A percentile compares a stretch with the other conserved stretches of the same genome.
Conservation (phyloP, 2,329 filamentous ascomycete genomes). For the Mycosphaerelloides madeirae region DNA sequence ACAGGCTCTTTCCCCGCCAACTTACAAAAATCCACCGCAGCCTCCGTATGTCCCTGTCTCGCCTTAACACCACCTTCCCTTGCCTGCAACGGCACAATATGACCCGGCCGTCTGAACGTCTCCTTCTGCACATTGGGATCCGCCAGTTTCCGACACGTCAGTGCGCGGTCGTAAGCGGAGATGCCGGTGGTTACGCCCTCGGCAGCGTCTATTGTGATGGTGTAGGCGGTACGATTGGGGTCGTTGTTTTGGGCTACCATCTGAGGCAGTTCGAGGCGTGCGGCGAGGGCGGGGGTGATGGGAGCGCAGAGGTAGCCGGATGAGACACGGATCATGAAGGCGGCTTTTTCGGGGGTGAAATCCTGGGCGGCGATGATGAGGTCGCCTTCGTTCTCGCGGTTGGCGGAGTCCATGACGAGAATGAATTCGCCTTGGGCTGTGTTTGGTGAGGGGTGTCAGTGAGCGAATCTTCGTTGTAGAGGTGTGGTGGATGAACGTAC, state of each 20-base stretch:
- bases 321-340: conserved; percentile 89
- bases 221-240: conserved; percentile 88
- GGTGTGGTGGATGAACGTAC: conserved; percentile 21
- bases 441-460: background rate
- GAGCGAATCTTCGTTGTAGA: background rate
- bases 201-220: conserved; percentile 77
- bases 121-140: conserved; percentile 53
- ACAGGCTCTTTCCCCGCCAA: conserved; percentile 73
- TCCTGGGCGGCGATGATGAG: conserved; percentile 87
- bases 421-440: conserved; percentile 71
- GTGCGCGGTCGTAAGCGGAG: conserved; percentile 76
- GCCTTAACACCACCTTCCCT: conserved; percentile 74
- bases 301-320: conserved; percentile 89
- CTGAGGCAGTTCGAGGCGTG: conserved; percentile 71
- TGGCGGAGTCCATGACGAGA: conserved; percentile 85
- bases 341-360: conserved; percentile 84
- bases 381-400: conserved; percentile 96
- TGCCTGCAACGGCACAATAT: conserved; percentile 81
- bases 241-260: conserved; percentile 79
- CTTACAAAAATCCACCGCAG: conserved; percentile 82
- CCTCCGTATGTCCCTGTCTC: conserved; percentile 85
- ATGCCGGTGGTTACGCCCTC: conserved; percentile 80
- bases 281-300: conserved; percentile 64
- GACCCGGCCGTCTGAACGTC: conserved; percentile 76
- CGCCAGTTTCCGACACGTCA: conserved; percentile 75